Evolutionary conservation across 768 basidiomycete species (phyloP).

Genomic region (Leucocoprinus leucothites): DNA sequence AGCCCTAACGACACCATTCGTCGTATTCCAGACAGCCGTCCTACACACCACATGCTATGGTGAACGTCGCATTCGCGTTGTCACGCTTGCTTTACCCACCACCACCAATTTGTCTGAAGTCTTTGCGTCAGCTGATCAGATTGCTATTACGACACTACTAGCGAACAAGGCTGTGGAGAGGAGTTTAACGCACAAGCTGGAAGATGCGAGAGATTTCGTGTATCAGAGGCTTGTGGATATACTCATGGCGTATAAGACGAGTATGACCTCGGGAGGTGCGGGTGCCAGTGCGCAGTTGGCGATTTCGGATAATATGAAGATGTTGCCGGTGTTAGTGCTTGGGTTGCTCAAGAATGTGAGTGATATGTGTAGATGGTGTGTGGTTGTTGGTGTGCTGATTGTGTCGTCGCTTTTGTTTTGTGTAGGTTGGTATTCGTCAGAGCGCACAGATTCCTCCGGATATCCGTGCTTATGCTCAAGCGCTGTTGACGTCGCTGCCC

Average conservation of each 20-base stretch:
- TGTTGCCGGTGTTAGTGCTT: constrained; percentile 87
- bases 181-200: constrained; percentile 78
- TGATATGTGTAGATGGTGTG: constrained; percentile 6
- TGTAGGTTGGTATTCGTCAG: constrained; percentile 88
- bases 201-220: constrained; percentile 85
- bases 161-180: constrained; percentile 94
- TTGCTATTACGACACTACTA: constrained; percentile 79
- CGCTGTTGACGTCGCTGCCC: constrained; percentile 85
- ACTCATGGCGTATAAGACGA: constrained; percentile 86
- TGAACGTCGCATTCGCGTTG: constrained; percentile 87
- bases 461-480: constrained; percentile 93
- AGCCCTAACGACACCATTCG: constrained; percentile 83
- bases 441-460: constrained; percentile 97
- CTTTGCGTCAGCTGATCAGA: constrained; percentile 87
- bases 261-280: constrained; percentile 91
- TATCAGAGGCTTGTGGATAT: constrained; percentile 84
- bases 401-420: background rate
- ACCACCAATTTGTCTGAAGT: constrained; percentile 86
- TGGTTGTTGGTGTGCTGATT: background rate
- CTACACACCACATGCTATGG: constrained; percentile 93
- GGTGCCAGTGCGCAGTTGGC: constrained; percentile 94
- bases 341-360: constrained; percentile 92
- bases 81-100: constrained; percentile 84
- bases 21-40: constrained; percentile 92
- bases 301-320: constrained; percentile 90